Percentiles rank a stretch among this genome's conserved stretches.
Conservation (phyloP, 78 protist species). For the Dictyostelium brefeldianum region DNA sequence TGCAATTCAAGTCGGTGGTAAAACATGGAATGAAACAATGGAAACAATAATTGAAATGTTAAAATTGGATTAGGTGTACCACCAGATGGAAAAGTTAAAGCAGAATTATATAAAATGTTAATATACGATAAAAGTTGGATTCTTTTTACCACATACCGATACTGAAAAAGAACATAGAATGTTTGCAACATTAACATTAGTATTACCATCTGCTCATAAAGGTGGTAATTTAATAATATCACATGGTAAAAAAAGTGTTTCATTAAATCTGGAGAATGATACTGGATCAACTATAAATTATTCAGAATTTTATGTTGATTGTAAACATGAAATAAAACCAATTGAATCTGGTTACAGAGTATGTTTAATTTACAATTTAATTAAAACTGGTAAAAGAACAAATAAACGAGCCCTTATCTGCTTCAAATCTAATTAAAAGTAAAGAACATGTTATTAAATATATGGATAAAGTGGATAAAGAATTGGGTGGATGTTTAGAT, state of each 20-base stretch:
- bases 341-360: conserved; percentile 27
- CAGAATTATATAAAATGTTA: conserved; percentile 22
- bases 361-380: conserved; percentile 22
- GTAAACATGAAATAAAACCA: conserved; percentile 18
- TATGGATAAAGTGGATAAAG: background rate
- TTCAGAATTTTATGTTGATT: conserved; percentile 33
- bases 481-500: too few species aligned
- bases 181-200: conserved; percentile 42
- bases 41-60: background rate
- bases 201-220: conserved; percentile 20
- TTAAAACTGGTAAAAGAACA: background rate
- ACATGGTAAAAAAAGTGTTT: background rate
- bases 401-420: background rate
- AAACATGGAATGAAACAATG: background rate
- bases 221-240: conserved; percentile 38
- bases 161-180: conserved; percentile 28
- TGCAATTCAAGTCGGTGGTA: background rate
- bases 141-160: conserved; percentile 35
- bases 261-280: conserved; percentile 12
- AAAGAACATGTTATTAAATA: background rate
- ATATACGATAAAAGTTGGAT: conserved; percentile 47
- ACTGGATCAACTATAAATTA: background rate
- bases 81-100: background rate
- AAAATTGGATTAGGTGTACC: background rate
- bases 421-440: too few species aligned